These are phyloP conservation scores for Pleodorina starrii DNA, from an alignment of 139 green algal genomes.

Conservation along the genomic window DNA sequence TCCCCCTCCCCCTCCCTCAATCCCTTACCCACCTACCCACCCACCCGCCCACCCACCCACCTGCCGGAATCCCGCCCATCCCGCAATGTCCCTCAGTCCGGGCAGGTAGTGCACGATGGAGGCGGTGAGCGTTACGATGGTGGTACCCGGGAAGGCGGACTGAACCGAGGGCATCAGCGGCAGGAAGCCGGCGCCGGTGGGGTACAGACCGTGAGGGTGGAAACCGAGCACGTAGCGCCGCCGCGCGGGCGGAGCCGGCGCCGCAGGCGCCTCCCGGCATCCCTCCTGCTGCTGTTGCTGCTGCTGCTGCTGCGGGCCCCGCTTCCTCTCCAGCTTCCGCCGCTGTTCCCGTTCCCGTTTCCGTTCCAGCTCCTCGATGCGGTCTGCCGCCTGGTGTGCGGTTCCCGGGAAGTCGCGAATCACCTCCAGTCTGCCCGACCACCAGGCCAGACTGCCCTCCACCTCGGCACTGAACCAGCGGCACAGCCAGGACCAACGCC, in stretches of 20 bases:
- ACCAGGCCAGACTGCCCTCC: conserved; percentile 70
- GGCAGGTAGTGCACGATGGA: conserved; percentile 77
- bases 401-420: conserved; percentile 27
- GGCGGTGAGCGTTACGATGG: conserved; percentile 68
- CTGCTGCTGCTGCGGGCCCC: not conserved
- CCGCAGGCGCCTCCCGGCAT: not conserved
- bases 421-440: conserved; percentile 78
- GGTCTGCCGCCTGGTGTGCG: not conserved
- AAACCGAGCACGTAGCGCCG: conserved; percentile 84
- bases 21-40: no score
- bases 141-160: not conserved
- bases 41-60: no score
- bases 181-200: conserved; percentile 83
- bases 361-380: not conserved
- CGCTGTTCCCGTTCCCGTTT: not conserved
- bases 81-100: conserved; percentile 72
- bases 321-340: not conserved
- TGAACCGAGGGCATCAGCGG: conserved; percentile 66
- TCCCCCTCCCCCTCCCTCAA: no score
- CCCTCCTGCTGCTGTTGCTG: not conserved
- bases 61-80: conserved; percentile 79
- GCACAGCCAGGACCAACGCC: conserved; percentile 76
- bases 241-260: not conserved
- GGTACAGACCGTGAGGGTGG: conserved; percentile 87
- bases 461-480: conserved; percentile 74